Evolutionary conservation across 306 rosid species (phyloP).

Genomic region (Sechiopsis laciniata): DNA sequence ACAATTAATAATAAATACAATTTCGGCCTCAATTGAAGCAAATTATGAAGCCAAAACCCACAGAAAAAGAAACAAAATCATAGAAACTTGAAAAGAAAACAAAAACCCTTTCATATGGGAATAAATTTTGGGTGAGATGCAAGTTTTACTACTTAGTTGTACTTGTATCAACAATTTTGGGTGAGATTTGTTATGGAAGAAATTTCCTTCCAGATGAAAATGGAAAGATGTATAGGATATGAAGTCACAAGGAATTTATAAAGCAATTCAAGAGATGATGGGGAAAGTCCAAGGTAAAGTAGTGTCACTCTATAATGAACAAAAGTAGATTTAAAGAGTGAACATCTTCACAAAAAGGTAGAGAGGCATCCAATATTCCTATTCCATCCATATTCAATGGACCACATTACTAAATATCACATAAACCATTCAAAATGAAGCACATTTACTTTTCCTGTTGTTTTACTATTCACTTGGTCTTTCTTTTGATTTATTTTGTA

Average conservation of each 20-base stretch:
- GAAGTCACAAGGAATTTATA: neutral
- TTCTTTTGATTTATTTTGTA: conserved; percentile 4
- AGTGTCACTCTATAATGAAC: conserved; percentile 1
- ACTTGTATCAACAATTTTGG: neutral
- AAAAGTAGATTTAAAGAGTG: conserved; percentile 2
- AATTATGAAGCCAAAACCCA: neutral
- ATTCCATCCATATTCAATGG: conserved; percentile 25
- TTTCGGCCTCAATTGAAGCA: neutral
- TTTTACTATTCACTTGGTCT: conserved; percentile 4
- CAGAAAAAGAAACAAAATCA: neutral
- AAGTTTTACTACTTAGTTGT: neutral
- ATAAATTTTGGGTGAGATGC: neutral
- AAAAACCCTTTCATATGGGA: neutral
- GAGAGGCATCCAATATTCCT: conserved; percentile 24
- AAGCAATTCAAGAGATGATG: neutral
- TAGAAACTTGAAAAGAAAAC: neutral
- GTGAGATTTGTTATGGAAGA: neutral
- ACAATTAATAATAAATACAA: neutral
- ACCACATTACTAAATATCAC: conserved; percentile 26
- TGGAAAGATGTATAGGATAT: neutral
- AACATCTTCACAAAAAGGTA: conserved; percentile 21
- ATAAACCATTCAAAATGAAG: conserved; percentile 18
- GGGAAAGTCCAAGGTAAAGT: conserved; percentile 3
- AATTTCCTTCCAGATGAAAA: neutral
- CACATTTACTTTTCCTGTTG: neutral